These are phyloP conservation scores for Pseudogymnoascus sp. DNA, from an alignment of 2,329 filamentous ascomycete genomes.

Conservation along the genomic window DNA sequence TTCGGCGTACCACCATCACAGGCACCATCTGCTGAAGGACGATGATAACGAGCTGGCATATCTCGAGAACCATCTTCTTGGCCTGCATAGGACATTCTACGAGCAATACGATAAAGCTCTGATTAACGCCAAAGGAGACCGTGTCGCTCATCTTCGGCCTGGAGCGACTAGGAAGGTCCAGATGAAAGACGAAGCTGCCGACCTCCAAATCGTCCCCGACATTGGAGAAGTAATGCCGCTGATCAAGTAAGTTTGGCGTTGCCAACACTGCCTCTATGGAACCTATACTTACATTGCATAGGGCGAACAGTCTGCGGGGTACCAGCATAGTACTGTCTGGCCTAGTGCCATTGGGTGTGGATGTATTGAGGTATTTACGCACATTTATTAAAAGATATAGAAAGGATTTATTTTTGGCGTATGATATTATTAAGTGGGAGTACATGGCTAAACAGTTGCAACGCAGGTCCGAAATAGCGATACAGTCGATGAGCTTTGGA, in stretches of 20 bases:
- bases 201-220: slow-evolving; percentile 66
- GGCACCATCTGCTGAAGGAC: slow-evolving; percentile 76
- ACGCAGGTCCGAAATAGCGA: slow-evolving; percentile 68
- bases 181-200: slow-evolving; percentile 33
- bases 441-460: neutral
- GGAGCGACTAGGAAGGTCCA: slow-evolving; percentile 36
- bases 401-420: neutral
- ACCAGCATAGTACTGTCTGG: slow-evolving; percentile 83
- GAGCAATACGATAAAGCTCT: slow-evolving; percentile 63
- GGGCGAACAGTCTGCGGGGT: slow-evolving; percentile 59
- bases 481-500: slow-evolving; percentile 82
- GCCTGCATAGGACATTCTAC: slow-evolving; percentile 74
- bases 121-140: slow-evolving; percentile 31
- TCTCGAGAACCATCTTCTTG: slow-evolving; percentile 67
- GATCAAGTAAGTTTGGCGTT: slow-evolving; percentile 52
- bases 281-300: slow-evolving; percentile 20
- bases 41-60: slow-evolving; percentile 76
- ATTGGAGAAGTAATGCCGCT: slow-evolving; percentile 75
- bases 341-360: slow-evolving; percentile 73
- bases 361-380: slow-evolving; percentile 50
- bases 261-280: neutral
- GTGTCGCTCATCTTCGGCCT: slow-evolving; percentile 32
- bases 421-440: neutral
- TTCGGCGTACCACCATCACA: slow-evolving; percentile 29
- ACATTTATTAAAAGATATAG: neutral